phyloP scores from a whole-genome alignment of 139 green algal genomes.

The Medakamo hakoo region DNA sequence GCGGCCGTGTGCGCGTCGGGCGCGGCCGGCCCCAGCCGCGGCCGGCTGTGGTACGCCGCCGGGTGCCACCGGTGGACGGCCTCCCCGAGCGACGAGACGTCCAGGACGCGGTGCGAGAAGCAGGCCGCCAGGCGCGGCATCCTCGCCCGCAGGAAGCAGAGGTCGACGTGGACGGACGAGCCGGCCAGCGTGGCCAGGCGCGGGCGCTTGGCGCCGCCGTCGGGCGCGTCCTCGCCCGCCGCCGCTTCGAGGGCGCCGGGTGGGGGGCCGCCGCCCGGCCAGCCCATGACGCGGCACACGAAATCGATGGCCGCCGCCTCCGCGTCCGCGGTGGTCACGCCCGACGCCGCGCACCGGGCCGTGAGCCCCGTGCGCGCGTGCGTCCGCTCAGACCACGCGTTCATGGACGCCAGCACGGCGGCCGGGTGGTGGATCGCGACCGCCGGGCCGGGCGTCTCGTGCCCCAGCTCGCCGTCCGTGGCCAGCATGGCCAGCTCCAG shows the following conservation, averaged over 20 bases:
- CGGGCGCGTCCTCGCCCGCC: too few relatives aligned
- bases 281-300: background rate
- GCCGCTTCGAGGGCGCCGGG: too few relatives aligned
- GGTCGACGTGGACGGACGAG: background rate
- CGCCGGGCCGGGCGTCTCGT: too few relatives aligned
- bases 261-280: too few relatives aligned
- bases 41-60: background rate
- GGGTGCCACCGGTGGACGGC: background rate
- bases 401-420: background rate
- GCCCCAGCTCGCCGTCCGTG: background rate
- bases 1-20: background rate
- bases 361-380: background rate
- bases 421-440: background rate
- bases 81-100: background rate
- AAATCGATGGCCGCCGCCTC: background rate
- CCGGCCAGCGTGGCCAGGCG: background rate
- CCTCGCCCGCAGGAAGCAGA: background rate
- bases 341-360: background rate
- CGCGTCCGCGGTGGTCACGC: background rate
- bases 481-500: conserved; percentile 1
- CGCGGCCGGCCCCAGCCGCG: too few relatives aligned
- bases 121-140: background rate
- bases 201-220: too few relatives aligned
- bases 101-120: background rate
- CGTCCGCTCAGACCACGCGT: background rate